These are phyloP conservation scores for Vararia minispora DNA, from an alignment of 768 basidiomycete species.

Conservation along the genomic window DNA sequence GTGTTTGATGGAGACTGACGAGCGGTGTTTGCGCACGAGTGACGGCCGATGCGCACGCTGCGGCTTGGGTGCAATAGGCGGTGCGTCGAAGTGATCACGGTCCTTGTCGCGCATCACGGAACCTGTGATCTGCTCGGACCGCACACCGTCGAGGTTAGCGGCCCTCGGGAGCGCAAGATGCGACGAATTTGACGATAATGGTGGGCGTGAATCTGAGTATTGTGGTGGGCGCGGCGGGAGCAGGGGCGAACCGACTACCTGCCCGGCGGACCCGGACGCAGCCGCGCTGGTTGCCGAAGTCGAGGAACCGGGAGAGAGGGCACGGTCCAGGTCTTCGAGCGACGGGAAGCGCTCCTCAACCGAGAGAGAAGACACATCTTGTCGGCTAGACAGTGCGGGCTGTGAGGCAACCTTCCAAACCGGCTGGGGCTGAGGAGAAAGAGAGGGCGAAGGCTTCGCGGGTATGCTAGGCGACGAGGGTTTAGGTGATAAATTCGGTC, in stretches of 20 bases:
- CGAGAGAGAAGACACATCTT: too few relatives aligned
- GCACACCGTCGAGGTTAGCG: constrained; percentile 25
- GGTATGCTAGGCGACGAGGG: constrained; percentile 11
- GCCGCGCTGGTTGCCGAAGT: background rate
- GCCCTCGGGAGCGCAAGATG: constrained; percentile 1
- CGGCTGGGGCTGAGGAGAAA: constrained; percentile 5
- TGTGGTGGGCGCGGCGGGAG: background rate
- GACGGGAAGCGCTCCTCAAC: constrained; percentile 79
- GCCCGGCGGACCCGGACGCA: too few relatives aligned
- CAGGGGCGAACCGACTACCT: too few relatives aligned
- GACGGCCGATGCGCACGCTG: constrained; percentile 1
- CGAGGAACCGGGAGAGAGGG: constrained; percentile 23
- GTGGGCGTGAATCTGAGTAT: too few relatives aligned
- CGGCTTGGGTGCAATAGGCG: constrained; percentile 8
- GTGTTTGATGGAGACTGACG: too few relatives aligned
- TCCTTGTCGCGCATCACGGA: constrained; percentile 42
- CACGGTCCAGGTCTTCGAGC: constrained; percentile 70
- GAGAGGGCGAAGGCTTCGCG: constrained; percentile 9
- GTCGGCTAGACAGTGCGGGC: too few relatives aligned
- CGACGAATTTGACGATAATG: too few relatives aligned
- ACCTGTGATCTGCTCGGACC: constrained; percentile 49
- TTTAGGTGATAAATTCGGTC: constrained; percentile 1
- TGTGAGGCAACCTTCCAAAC: constrained; percentile 10
- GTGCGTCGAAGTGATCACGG: too few relatives aligned
- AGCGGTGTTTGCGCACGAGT: constrained; percentile 2